Base-by-base conservation (phyloP, 2,329 filamentous ascomycete species). In the Parascedosporium putredinis region DNA sequence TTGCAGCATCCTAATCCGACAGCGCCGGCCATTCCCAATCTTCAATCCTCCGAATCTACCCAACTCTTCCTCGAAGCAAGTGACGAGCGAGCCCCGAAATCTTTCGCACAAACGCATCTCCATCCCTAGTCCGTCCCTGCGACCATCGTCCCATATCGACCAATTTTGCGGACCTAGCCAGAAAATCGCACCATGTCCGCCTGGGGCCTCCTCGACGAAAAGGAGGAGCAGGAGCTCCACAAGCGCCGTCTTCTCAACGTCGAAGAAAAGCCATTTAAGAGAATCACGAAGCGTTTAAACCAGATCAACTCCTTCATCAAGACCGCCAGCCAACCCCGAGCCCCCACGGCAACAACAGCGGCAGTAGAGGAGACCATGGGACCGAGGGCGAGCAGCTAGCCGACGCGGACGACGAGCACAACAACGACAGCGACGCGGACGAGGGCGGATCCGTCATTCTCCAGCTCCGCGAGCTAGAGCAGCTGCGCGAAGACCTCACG, bases 201-300 rank as follows among this genome's bases (percentile, higher is more conserved):
- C 45, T 89, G 83, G 72, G 74, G 77, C 42, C 71, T 90, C 45
- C 72, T 94, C 45, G 83, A 88, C 50, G 84, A 86, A 57, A 75
- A 77, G 55, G 84, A 88, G 56, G 85, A 89, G 68, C 84, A 88
- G 64, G 83, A 88, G 55, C 82, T 96, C 33, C 91, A 96, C 71
- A 91, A 90, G 61, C 78, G 78, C 25, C 87, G 91, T 38, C 84
- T 96, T 3, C 78, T 96, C 33, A 86, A 87, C 55, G 84, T 96
- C 53, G 91, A 97, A 71, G 88, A 95, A 62, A 89, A 89, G 52
- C 88, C 89, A 1, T 96, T 95, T 71, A 88, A 88, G 64, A 84
- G 90, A 53, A 81, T 96, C 52, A 87, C 86, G 20, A 89, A 89
- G 67, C 84, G 86, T 27, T 78, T 97, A 7, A 4, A 75, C 78